Base-by-base conservation (phyloP, 805 yeast species). In the Candida manassasensis region DNA sequence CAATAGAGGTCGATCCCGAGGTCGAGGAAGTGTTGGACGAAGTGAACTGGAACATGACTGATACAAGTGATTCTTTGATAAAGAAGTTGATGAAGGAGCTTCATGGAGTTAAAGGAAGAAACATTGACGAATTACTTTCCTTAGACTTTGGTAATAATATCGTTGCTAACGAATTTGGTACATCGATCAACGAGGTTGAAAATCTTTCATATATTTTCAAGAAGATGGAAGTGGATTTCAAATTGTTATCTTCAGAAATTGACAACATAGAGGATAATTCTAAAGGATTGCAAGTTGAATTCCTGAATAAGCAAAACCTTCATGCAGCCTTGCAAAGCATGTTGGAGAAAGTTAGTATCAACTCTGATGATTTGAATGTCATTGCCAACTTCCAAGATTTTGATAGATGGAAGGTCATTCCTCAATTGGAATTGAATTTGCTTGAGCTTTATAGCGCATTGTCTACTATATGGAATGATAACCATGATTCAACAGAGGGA, bases 271-370 rank as follows among this genome's bases (percentile, higher is more conserved):
- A 87, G 50, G 67, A 69, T 22, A 84, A 81, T 51, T 79, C 89
- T 2, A 77, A 82, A 47, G 95, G 95, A 32, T 58, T 87, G 12
- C 96, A 89, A 57, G 81, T 89, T 5, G 81, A 80, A 45, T 77
- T 90, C 4, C 79, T 85, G 29, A 89, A 89, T 59, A 84, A 84
- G 55, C 85, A 84, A 48, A 54, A 71, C n/a, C 63, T 88, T 16
- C 81, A 79, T 69, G 75, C 72, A 31, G 88, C 85, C 41, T 68
- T 88, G 36, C 74, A 75, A 26, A 75, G 71, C n/a, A 68, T 88
- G 30, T 59, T 88, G 41, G 72, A 73, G 32, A 81, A 85, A n/a
- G 83, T 84, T 6, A 75, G 80, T 37, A 67, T 87, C 18, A 79
- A 79, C 42, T 74, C 75, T 12, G 59, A 60, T 1, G 79, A 79